phyloP scores from a whole-genome alignment of 2,329 filamentous ascomycete genomes.

The Fusarium sp. region DNA sequence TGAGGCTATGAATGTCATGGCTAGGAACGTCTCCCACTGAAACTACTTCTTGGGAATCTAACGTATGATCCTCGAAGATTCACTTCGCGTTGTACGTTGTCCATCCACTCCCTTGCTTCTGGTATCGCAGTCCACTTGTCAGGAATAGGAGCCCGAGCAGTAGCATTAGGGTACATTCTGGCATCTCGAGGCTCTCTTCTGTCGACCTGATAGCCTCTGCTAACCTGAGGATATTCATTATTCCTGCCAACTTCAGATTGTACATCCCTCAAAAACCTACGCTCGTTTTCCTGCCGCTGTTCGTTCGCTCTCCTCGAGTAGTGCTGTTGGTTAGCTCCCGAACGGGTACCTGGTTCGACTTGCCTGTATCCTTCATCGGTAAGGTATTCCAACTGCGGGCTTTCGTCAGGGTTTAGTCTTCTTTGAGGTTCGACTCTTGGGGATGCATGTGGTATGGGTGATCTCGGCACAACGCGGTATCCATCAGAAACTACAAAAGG shows the following conservation, averaged over 20 bases:
- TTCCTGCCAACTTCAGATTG: neutral
- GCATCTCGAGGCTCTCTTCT: neutral
- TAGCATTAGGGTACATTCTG: neutral
- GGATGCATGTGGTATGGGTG: accelerated
- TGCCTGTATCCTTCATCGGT: neutral
- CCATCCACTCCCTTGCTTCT: neutral
- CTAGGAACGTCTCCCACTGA: too few relatives aligned
- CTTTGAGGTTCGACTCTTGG: neutral
- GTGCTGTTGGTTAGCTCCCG: neutral
- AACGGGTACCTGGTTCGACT: neutral
- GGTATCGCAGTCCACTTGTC: neutral
- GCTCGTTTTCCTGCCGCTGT: neutral
- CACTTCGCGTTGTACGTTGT: neutral
- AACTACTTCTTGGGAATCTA: neutral
- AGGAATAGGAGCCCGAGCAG: neutral
- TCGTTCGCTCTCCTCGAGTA: neutral
- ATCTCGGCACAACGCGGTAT: neutral
- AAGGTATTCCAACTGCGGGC: neutral
- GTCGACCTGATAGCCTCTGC: neutral
- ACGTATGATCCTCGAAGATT: neutral
- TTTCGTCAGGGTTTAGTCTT: neutral
- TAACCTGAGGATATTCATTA: neutral
- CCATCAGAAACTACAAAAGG: neutral
- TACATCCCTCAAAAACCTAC: neutral
- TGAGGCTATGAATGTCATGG: neutral